Base-by-base conservation (phyloP, 768 basidiomycete genomes). In the Amanita pallidorosea region DNA sequence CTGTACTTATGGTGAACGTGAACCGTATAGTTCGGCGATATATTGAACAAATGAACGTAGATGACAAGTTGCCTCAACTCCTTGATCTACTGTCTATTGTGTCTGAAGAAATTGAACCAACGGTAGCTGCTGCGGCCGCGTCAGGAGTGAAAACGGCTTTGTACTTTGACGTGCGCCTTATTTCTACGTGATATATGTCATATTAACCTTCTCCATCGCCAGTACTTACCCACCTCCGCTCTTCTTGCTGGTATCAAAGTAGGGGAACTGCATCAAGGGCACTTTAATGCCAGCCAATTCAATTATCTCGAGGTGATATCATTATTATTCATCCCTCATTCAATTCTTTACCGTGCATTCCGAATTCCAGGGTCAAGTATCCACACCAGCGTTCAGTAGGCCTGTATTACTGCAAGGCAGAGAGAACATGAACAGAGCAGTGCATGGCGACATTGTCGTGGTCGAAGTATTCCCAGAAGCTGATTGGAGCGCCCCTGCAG, bases 341-440 rank as follows among this genome's bases (percentile, higher is more conserved):
- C 5, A 13, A 13, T 45, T 35, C 50, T 7, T 18, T 4, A 23
- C 27, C 22, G 13, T 35, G 23, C n/a, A 15, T 57, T 2, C 54
- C 33, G 18, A 34, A 29, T 49, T 31, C 1, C 57, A 91, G 86
- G 95, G 93, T 6, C 87, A 75, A 43, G 92, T 96, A 15, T 72
- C 79, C 3, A 83, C 87, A 0, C 79, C 83, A 1, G 76, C 74
- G 0, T 86, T 87, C 57, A 68, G 72, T 27, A 91, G 88, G 61
- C 83, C 89, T 0, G 73, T 98, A 7, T 73, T 98, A 1, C 72
- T 99, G 4, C 75, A 89, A 27, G 94, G 94, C 0, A 75, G 93
- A 25, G 85, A 93, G 65, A 83, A 91, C 54, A 96, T 97, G 88
- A 99, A 99, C 62, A 81, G 96, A 15, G 84, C 93, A 0, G 88